Base-by-base conservation (phyloP, 176 grass and related monocot genomes). In the Aegilops sharonensis region DNA sequence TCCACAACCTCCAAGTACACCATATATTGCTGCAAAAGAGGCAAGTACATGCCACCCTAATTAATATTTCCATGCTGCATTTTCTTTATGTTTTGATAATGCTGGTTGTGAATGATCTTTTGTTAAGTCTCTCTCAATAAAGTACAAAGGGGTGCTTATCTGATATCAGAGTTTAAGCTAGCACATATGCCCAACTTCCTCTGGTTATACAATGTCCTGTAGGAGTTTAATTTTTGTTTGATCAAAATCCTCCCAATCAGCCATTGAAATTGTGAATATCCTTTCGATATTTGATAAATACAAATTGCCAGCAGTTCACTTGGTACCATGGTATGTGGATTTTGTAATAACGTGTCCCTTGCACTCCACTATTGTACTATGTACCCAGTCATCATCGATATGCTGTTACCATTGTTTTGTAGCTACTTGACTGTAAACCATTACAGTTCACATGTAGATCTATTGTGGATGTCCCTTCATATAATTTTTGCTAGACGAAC, bases 1-100 rank as follows among this genome's bases (percentile, higher is more conserved):
- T 81, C 92, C 89, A 39, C 92, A 94, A 77, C 89, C 87, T 82
- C 42, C 80, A 78, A 94, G 47, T 60, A 59, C 83, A 40, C 80
- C 92, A 60, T 91, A 91, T 84, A 77, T 91, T 89, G 10, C 87
- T 68, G 80, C 84, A 63, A 91, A 94, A 87, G 92, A 94, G 92
- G 92, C 80, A 87, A 93, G 88, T 47, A 40, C 69, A 61, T 69
- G 27, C 78, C 48, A 83, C 25, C 68, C 21, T 75, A 52, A 39
- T 32, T 82, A 50, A 25, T 1, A 57, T 63, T 63, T 9, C 52
- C 18, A 23, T 54, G 17, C 50, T 72, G 8, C 37, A 37, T 32
- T 65, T 85, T 27, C 45, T 68, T 27, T 47, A 34, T 69, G 64
- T 69, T 14, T 56, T 34, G 74, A 20, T 20, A 34, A 56, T 24